A percentile compares a stretch with the other conserved stretches of the same genome.
phyloP scores from a whole-genome alignment of 2,329 filamentous ascomycete genomes.

The Verticillium dahliae region DNA sequence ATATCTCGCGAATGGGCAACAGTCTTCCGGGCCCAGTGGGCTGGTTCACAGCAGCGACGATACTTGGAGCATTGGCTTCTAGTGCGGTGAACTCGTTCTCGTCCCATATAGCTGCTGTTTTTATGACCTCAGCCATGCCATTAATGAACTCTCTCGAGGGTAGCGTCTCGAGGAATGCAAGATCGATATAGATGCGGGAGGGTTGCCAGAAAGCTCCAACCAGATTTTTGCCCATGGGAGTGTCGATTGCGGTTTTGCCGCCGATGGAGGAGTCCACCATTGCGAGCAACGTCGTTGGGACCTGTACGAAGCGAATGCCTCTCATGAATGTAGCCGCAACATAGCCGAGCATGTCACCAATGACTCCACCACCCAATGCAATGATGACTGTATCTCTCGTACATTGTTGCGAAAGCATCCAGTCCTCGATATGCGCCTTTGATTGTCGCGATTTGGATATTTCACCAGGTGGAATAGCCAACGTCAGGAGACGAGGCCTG shows the following conservation, averaged over 20 bases:
- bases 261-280: conserved; percentile 99
- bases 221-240: conserved; percentile 90
- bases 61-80: conserved; percentile 71
- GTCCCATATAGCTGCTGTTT: conserved; percentile 95
- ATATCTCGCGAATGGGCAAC: conserved; percentile 59
- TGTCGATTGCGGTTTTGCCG: conserved; percentile 97
- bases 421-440: conserved; percentile 94
- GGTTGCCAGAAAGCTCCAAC: conserved; percentile 97
- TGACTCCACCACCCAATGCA: conserved; percentile 90
- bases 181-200: conserved; percentile 86
- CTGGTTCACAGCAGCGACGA: conserved; percentile 66
- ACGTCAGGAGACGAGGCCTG: conserved; percentile 63
- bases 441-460: conserved; percentile 89
- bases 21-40: conserved; percentile 50
- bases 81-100: conserved; percentile 79
- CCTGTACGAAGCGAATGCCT: conserved; percentile 90
- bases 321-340: conserved; percentile 98
- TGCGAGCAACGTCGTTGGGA: conserved; percentile 86
- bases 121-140: conserved; percentile 96
- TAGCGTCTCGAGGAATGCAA: conserved; percentile 84
- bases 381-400: conserved; percentile 93
- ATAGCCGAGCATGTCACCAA: conserved; percentile 96
- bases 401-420: conserved; percentile 89
- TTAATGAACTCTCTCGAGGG: conserved; percentile 93
- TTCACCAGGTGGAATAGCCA: conserved; percentile 85